These are phyloP conservation scores for Tremellales sp. DNA, from an alignment of 1,284 basidiomycete species.

Conservation along the genomic window DNA sequence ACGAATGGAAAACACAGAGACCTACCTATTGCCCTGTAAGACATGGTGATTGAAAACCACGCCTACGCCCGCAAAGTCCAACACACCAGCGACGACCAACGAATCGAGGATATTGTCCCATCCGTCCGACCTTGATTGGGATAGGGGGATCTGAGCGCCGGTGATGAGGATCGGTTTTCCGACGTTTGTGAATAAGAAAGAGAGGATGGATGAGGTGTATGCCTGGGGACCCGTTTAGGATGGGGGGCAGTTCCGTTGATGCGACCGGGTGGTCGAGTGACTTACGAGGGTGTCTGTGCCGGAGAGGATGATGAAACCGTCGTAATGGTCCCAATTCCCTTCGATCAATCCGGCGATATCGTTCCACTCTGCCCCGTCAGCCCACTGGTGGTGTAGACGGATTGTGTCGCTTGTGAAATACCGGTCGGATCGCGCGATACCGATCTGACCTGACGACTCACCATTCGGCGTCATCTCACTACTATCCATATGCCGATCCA, in stretches of 20 bases:
- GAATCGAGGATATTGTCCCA: conserved; percentile 45
- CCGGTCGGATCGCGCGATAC: background rate
- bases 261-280: background rate
- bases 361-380: conserved; percentile 38
- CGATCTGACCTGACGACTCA: conserved; percentile 11
- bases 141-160: conserved; percentile 43
- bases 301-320: conserved; percentile 42
- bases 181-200: conserved; percentile 39
- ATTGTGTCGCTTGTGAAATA: background rate
- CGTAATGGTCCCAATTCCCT: conserved; percentile 41
- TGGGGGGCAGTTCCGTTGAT: background rate
- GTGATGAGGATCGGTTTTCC: conserved; percentile 46
- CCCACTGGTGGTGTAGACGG: background rate
- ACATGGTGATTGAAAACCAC: conserved; percentile 43
- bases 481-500: conserved; percentile 44
- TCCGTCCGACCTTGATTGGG: conserved; percentile 39
- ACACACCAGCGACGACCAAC: conserved; percentile 36
- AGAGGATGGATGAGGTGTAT: conserved; percentile 42
- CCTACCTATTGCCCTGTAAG: conserved; percentile 29
- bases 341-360: conserved; percentile 37
- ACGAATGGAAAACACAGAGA: background rate
- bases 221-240: conserved; percentile 15
- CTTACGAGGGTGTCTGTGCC: conserved; percentile 43
- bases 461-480: conserved; percentile 44
- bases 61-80: conserved; percentile 42